A percentile compares a stretch with the other conserved stretches of the same genome.
phyloP scores from a whole-genome alignment of 495 filamentous ascomycete species.

The Cenococcum geophilum region DNA sequence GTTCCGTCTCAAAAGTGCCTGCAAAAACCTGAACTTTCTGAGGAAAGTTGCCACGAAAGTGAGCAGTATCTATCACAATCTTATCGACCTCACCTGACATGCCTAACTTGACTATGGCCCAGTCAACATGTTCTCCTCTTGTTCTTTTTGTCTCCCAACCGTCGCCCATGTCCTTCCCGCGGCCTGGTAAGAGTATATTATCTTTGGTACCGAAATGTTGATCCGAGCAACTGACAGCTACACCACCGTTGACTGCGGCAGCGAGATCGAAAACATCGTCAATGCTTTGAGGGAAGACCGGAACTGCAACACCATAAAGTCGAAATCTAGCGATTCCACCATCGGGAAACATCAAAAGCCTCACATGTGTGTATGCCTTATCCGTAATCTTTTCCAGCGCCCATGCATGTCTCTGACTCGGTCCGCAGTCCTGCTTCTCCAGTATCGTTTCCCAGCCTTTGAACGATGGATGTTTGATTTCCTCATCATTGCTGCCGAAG shows the following conservation, averaged over 20 bases:
- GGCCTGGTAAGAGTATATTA: conserved; percentile 77
- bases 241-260: conserved; percentile 72
- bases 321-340: conserved; percentile 87
- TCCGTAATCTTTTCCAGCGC: conserved; percentile 52
- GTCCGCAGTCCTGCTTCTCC: conserved; percentile 62
- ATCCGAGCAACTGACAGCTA: conserved; percentile 70
- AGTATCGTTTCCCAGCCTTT: conserved; percentile 69
- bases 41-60: conserved; percentile 87
- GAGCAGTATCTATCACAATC: conserved; percentile 79
- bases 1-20: conserved; percentile 51
- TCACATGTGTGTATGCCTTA: conserved; percentile 76
- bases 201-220: conserved; percentile 80
- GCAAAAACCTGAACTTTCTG: conserved; percentile 67
- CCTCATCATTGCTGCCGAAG: conserved; percentile 47
- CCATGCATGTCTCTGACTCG: conserved; percentile 73
- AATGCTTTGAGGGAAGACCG: conserved; percentile 57
- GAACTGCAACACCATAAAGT: conserved; percentile 71
- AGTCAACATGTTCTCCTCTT: conserved; percentile 73
- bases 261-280: conserved; percentile 72
- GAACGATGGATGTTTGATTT: conserved; percentile 50
- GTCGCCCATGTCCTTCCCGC: conserved; percentile 88
- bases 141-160: conserved; percentile 90
- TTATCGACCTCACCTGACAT: conserved; percentile 61
- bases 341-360: conserved; percentile 86
- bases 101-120: conserved; percentile 75